Percentiles rank a stretch among this genome's conserved stretches.
Evolutionary conservation across 768 basidiomycete genomes (phyloP).

Genomic region (Podaxis mareebaensis): DNA sequence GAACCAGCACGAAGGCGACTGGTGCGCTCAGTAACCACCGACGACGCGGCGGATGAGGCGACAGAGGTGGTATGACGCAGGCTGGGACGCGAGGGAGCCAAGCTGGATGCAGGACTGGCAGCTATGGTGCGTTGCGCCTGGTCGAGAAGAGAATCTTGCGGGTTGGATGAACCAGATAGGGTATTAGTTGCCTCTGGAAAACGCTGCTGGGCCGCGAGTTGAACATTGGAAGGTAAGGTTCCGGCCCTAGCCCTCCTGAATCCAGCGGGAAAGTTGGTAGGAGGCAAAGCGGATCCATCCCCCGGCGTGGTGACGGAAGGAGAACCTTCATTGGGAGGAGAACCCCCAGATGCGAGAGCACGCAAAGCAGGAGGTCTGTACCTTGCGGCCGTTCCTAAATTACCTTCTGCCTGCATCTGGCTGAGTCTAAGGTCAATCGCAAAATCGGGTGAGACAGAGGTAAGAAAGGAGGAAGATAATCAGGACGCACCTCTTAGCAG

Average conservation of each 20-base stretch:
- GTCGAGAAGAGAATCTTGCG: constrained; percentile 41
- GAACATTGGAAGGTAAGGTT: constrained; percentile 94
- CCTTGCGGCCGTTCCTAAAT: constrained; percentile 45
- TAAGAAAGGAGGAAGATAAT: constrained; percentile 21
- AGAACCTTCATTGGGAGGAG: constrained; percentile 69
- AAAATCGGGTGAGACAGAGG: constrained; percentile 13
- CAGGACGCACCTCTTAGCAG: constrained; percentile 69
- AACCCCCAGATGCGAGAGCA: constrained; percentile 66
- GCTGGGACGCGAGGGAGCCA: constrained; percentile 55
- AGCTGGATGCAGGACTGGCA: constrained; percentile 42
- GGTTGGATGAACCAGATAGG: constrained; percentile 31
- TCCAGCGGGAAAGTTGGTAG: constrained; percentile 79
- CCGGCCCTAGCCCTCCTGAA: constrained; percentile 96
- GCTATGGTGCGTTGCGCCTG: constrained; percentile 51
- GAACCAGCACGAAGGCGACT: constrained; percentile 93
- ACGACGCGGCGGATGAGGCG: constrained; percentile 53
- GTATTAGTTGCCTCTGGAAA: constrained; percentile 70
- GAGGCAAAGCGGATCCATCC: constrained; percentile 60
- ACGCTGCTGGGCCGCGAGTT: constrained; percentile 75
- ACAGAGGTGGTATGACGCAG: constrained; percentile 80
- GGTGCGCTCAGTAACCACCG: constrained; percentile 60
- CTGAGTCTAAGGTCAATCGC: constrained; percentile 58
- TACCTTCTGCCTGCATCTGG: constrained; percentile 78
- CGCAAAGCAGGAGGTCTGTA: constrained; percentile 85
- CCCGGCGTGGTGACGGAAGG: constrained; percentile 57